These are phyloP conservation scores for Stephania cephalantha DNA, from an alignment of 164 flowering plant genomes.

Conservation along the genomic window DNA sequence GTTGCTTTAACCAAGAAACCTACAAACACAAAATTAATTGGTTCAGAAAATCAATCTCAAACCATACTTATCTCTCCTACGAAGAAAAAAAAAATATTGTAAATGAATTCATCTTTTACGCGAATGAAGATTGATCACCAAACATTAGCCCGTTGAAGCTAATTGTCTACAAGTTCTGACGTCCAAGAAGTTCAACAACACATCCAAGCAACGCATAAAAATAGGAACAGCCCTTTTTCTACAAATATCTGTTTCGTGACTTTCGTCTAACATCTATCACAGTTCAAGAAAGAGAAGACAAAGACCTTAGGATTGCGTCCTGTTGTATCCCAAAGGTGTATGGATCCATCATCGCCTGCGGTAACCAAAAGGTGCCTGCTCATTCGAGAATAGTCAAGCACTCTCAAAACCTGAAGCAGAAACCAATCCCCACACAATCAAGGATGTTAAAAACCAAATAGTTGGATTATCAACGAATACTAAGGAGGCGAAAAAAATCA, in stretches of 20 bases:
- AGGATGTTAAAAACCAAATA: conserved; percentile 7
- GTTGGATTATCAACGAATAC: conserved; percentile 6
- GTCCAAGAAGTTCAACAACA: not conserved
- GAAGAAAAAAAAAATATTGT: not conserved
- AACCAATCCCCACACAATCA: conserved; percentile 30
- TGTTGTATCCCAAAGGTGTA: conserved; percentile 94
- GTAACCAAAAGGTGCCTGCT: conserved; percentile 93
- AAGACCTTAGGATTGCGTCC: conserved; percentile 86
- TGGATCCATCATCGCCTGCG: conserved; percentile 96
- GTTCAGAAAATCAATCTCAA: conserved; percentile 1
- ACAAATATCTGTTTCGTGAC: not conserved
- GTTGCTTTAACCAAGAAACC: conserved; percentile 95
- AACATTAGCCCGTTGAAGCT: not conserved
- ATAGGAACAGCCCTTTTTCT: not conserved
- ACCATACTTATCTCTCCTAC: not conserved
- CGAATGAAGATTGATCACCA: not conserved
- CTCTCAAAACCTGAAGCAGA: conserved; percentile 74
- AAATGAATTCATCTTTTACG: not conserved
- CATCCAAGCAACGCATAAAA: not conserved
- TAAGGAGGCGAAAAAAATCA: not conserved
- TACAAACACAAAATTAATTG: conserved; percentile 16
- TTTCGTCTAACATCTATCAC: not conserved
- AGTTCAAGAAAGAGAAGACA: not conserved
- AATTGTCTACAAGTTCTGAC: not conserved
- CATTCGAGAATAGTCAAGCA: conserved; percentile 92